Base-by-base conservation (phyloP, 192 early-diverging fungal species). In the Mortierella alpina region DNA sequence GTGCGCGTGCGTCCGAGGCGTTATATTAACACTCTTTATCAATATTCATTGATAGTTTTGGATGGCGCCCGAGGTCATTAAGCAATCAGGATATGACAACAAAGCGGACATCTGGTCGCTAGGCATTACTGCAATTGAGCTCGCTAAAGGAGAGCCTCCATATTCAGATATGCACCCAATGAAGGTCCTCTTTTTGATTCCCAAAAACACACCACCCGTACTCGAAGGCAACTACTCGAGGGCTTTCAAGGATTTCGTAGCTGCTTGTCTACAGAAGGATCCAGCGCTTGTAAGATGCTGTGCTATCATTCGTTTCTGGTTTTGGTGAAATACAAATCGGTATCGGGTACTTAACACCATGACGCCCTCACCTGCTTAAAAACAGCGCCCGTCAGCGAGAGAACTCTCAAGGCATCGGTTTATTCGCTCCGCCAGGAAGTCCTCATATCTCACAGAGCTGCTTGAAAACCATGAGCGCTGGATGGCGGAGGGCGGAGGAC, bases 101-200 rank as follows among this genome's bases (percentile, higher is more conserved):
- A 97, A 96, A 70, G 98, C 98, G 0, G 98, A 99, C 86, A 97
- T 99, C n/a, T 99, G 98, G 98, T 95, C 93, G 23, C 84, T 98
- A 44, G 98, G 98, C 0, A 98, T 99, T 68, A 99, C 97, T 7
- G 96, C 96, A 0, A 95, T 98, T 48, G 98, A 99, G 84, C 83
- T 99, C 13, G 96, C 96, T 7, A 96, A 95, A 61, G 96, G 96
- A 11, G 87, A 92, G 71, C 96, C 98, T 18, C 98, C 97, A 41
- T 92, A 96, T 62, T 95, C 96, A 11, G 95, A 99, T 64, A 88
- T 96, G 82, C 96, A 96, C 70, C 96, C 97, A 10, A 96, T 98
- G 95, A 93, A 95, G 81, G 98, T 96, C 10, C 83, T 99, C 41
- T 97, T 98, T 73, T 85, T 96, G 48, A 98, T 98, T 66, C 96